Conservation (phyloP, 2,329 filamentous ascomycete genomes). For the Cercospora zeae-maydis region DNA sequence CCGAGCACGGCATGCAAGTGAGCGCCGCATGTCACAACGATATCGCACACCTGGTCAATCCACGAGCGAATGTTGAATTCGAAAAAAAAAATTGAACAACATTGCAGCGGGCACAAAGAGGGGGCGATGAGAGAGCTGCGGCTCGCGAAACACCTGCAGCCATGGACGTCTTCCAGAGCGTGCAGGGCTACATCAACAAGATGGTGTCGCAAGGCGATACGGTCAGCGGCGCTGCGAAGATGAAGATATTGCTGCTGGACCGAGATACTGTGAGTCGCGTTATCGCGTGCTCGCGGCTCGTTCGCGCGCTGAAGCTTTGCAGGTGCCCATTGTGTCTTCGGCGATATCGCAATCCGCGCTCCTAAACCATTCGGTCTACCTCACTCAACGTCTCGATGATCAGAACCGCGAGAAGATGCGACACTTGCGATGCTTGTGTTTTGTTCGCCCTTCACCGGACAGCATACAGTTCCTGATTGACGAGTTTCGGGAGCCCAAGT, state of each 20-base stretch:
- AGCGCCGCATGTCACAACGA: not conserved
- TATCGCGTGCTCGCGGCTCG: not conserved
- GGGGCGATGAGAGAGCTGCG: conserved; percentile 4
- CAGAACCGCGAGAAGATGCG: conserved; percentile 92
- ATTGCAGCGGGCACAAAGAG: not conserved
- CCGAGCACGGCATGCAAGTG: not conserved
- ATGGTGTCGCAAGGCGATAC: conserved; percentile 82
- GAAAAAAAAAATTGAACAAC: not conserved
- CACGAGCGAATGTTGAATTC: not conserved
- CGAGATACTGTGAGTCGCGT: conserved; percentile 68
- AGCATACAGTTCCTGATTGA: conserved; percentile 93
- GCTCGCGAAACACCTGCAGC: conserved; percentile 2
- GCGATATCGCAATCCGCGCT: conserved; percentile 93
- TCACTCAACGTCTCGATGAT: conserved; percentile 94
- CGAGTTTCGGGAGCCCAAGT: conserved; percentile 91
- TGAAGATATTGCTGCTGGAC: conserved; percentile 96
- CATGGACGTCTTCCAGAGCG: conserved; percentile 93
- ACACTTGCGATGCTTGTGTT: conserved; percentile 88
- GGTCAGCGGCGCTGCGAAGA: conserved; percentile 65
- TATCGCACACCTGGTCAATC: not conserved
- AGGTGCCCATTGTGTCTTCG: conserved; percentile 87
- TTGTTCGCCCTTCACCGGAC: conserved; percentile 85
- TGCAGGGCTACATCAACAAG: conserved; percentile 92
- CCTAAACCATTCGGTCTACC: conserved; percentile 94
- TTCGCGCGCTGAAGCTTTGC: conserved; percentile 11